Evolutionary conservation across 202 grass and related monocot genomes (phyloP), one percentile per base, ranked within the genome.

Genomic region (Saccharum hybrid): DNA sequence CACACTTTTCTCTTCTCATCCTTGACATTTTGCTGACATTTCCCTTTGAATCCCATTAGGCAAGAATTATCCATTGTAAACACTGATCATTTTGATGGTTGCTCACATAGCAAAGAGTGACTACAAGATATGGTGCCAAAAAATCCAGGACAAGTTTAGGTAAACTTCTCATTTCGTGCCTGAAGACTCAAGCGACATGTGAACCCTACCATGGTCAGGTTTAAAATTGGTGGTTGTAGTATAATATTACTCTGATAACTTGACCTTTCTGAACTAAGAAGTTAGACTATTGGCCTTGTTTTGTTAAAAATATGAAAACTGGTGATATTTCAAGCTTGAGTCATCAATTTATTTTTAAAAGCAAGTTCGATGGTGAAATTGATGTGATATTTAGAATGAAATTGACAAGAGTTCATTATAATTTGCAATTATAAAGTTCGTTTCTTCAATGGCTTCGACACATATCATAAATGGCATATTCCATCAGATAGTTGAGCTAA

Each of bases 71-170:
- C 90, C 21, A 68, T 80, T 23, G 64, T 72, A 33, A 86, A 78
- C 22, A 28, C 78, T 69, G 66, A 93, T 68, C 68, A 91, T 66
- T 91, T 94, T 36, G 83, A 92, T 83, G 80, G 82, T 62, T 77
- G 74, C 84, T 81, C 83, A 40, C 22, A 43, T 63, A 64, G 66
- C 63, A 88, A 89, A 89, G 84, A 87, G 71, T 80, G 75, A 61
- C 78, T 61, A 40, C 48, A 79, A 66, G 67, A 86, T 59, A 86
- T 69, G 68, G 43, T 78, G 57, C 59, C 86, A 8, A 84, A 86
- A 87, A 86, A 85, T 75, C 83, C 69, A 79, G 79, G 77, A 76
- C 86, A 84, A 91, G 71, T 39, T 8, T 68, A 89, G 84, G 88
- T 94, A 82, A 72, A 64, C 41, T 79, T 79, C 49, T 78, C 19